phyloP scores from a whole-genome alignment of 2,329 filamentous ascomycete genomes.

The Chrysoporthe cubensis region DNA sequence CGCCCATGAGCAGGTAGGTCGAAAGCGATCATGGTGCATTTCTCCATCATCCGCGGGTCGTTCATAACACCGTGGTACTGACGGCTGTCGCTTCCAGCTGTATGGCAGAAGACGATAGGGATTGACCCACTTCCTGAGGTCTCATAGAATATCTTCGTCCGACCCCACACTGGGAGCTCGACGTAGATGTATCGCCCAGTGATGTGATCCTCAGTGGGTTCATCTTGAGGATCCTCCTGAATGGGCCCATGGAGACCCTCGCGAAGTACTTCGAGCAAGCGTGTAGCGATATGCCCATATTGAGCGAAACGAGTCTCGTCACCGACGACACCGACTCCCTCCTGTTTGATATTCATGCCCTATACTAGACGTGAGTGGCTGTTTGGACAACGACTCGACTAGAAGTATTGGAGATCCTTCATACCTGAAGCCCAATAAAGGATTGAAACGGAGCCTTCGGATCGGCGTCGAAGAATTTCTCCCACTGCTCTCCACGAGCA shows the following conservation, averaged over 20 bases:
- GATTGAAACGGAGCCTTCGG: not conserved
- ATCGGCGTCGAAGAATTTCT: constrained; percentile 5
- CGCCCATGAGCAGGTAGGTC: constrained; percentile 54
- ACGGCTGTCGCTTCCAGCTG: constrained; percentile 49
- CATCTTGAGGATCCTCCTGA: constrained; percentile 42
- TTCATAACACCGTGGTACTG: constrained; percentile 59
- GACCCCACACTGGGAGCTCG: constrained; percentile 49
- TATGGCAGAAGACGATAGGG: constrained; percentile 49
- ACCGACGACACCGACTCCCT: constrained; percentile 51
- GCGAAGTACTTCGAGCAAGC: constrained; percentile 51
- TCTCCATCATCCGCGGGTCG: constrained; percentile 48
- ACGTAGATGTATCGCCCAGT: constrained; percentile 52
- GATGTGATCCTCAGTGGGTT: constrained; percentile 46
- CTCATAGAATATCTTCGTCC: constrained; percentile 55
- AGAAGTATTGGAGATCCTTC: not conserved
- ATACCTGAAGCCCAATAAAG: not conserved
- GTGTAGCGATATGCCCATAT: constrained; percentile 50
- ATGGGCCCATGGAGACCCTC: constrained; percentile 51
- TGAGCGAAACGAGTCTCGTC: constrained; percentile 43
- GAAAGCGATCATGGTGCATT: constrained; percentile 53
- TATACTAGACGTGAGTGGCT: too few relatives aligned
- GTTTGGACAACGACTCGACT: too few relatives aligned
- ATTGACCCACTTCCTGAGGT: constrained; percentile 49
- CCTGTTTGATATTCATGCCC: constrained; percentile 49
- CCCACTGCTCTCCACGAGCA: constrained; percentile 5